Percentiles rank a stretch among this genome's conserved stretches.
Conservation (phyloP, 805 yeast genomes). For the Schwanniomyces sp. region DNA sequence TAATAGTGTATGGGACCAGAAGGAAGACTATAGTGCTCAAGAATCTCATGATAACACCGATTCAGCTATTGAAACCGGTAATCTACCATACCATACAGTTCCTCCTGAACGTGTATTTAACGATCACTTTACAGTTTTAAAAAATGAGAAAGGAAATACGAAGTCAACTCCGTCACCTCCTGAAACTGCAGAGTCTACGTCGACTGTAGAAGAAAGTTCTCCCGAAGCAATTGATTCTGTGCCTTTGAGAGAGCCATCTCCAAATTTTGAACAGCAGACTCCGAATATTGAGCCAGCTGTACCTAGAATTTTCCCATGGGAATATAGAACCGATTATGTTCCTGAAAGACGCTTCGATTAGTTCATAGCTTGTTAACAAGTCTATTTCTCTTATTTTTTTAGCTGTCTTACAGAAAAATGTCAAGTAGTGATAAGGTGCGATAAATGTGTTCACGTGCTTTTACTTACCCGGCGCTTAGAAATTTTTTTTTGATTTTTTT, state of each 20-base stretch:
- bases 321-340: slow-evolving; percentile 15
- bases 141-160: neutral
- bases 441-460: neutral
- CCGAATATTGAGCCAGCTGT: neutral
- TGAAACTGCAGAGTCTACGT: neutral
- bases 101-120: slow-evolving; percentile 25
- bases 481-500: slow-evolving; percentile 2
- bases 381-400: neutral
- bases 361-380: neutral
- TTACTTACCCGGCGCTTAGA: neutral
- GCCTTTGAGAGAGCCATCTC: neutral
- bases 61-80: neutral
- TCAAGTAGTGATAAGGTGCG: neutral
- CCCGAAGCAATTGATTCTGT: neutral
- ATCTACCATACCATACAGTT: neutral
- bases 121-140: neutral
- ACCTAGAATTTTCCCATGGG: slow-evolving; percentile 40
- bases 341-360: slow-evolving; percentile 27
- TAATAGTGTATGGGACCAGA: slow-evolving; percentile 28
- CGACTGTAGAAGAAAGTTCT: neutral
- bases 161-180: neutral
- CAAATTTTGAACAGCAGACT: neutral
- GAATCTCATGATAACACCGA: neutral
- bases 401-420: neutral
- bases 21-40: slow-evolving; percentile 3